Evolutionary conservation across 1,284 basidiomycete genomes (phyloP).

Genomic region (Mycena citricolor): DNA sequence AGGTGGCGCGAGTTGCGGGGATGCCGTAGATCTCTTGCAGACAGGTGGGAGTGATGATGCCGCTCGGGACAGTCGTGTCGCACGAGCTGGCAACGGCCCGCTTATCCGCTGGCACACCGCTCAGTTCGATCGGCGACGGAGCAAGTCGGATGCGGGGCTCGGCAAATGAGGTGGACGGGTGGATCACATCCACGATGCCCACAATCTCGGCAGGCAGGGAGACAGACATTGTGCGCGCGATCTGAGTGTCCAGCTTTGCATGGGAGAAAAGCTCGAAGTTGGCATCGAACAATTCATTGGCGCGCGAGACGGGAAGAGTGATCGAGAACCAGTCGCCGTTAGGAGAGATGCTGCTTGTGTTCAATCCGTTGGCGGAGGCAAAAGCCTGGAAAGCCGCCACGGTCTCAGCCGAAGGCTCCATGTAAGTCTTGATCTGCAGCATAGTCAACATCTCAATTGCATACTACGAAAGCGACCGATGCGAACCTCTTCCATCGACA

Average conservation of each 20-base stretch:
- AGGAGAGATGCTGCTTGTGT: slow-evolving; percentile 27
- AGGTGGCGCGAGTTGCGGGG: slow-evolving; percentile 40
- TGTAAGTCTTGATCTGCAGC: slow-evolving; percentile 37
- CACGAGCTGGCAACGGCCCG: slow-evolving; percentile 3
- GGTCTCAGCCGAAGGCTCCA: slow-evolving; percentile 43
- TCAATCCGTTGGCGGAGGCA: slow-evolving; percentile 42
- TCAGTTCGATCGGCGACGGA: slow-evolving; percentile 26
- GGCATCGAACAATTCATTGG: slow-evolving; percentile 40
- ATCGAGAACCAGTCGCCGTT: slow-evolving; percentile 42
- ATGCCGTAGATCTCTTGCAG: slow-evolving; percentile 63
- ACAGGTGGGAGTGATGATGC: slow-evolving; percentile 57
- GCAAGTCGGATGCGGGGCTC: slow-evolving; percentile 35
- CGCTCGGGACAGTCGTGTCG: slow-evolving; percentile 8
- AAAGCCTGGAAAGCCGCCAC: slow-evolving; percentile 42
- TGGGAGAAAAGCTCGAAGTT: slow-evolving; percentile 44
- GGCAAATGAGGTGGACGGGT: slow-evolving; percentile 45
- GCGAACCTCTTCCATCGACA: slow-evolving; percentile 8
- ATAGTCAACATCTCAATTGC: slow-evolving; percentile 47
- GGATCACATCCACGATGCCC: slow-evolving; percentile 38
- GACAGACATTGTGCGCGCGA: slow-evolving; percentile 43
- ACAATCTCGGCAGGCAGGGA: slow-evolving; percentile 40
- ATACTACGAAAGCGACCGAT: slow-evolving; percentile 21
- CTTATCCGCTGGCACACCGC: slow-evolving; percentile 10
- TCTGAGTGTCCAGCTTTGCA: slow-evolving; percentile 32
- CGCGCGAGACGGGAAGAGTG: slow-evolving; percentile 42